phyloP scores from a whole-genome alignment of 2,329 filamentous ascomycete species.

The Botrytis aclada region DNA sequence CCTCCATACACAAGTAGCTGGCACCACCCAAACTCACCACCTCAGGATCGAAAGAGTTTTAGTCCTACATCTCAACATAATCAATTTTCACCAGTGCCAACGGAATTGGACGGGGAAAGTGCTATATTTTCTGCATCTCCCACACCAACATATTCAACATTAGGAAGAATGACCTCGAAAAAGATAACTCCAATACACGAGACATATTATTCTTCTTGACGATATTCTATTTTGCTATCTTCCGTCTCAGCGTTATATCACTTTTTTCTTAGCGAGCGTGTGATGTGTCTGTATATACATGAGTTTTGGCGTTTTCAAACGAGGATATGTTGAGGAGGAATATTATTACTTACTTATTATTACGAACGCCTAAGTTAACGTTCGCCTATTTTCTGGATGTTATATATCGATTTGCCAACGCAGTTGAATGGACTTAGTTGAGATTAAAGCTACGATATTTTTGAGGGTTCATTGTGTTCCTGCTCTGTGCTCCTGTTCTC shows the following conservation, averaged over 20 bases:
- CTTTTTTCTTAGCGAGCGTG: background rate
- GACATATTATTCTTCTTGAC: conserved; percentile 28
- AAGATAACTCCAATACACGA: conserved; percentile 25
- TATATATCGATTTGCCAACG: conserved; percentile 4
- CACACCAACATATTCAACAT: conserved; percentile 25
- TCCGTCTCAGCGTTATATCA: background rate
- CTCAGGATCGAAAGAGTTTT: background rate
- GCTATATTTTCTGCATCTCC: conserved; percentile 19
- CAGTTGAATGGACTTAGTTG: conserved; percentile 2
- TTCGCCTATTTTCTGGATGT: background rate
- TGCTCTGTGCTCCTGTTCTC: background rate
- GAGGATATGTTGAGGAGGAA: background rate
- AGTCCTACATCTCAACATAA: conserved; percentile 19
- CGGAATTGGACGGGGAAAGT: conserved; percentile 13
- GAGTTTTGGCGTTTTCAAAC: conserved; percentile 7
- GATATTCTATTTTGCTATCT: background rate
- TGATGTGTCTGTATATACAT: background rate
- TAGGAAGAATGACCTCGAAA: conserved; percentile 18
- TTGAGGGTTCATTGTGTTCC: background rate
- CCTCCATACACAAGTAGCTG: background rate
- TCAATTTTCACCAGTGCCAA: conserved; percentile 2
- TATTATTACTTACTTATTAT: conserved; percentile 11
- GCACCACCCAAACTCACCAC: conserved; percentile 9
- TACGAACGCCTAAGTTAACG: background rate
- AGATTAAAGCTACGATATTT: background rate